Evolutionary conservation across 345 rosid genomes (phyloP).

Genomic region (Pistacia atlantica): DNA sequence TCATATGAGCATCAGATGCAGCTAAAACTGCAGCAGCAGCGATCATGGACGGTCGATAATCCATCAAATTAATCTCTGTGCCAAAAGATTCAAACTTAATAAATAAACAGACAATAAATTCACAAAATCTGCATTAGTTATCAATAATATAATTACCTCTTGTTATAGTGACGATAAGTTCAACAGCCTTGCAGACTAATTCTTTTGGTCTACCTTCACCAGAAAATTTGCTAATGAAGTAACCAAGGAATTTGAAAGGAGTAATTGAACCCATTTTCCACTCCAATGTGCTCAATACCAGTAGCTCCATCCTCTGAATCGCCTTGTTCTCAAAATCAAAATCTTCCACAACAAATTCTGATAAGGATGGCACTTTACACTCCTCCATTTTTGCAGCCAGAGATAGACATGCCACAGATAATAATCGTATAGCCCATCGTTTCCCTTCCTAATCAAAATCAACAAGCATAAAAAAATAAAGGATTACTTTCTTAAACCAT

Average conservation of each 20-base stretch:
- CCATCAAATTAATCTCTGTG: slow-evolving; percentile 62
- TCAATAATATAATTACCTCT: slow-evolving; percentile 48
- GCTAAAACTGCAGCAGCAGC: slow-evolving; percentile 79
- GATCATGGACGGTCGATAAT: slow-evolving; percentile 66
- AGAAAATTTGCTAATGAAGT: slow-evolving; percentile 50
- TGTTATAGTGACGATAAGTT: slow-evolving; percentile 45
- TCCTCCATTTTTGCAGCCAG: slow-evolving; percentile 93
- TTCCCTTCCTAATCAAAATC: slow-evolving; percentile 55
- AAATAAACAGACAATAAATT: neutral
- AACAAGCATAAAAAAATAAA: neutral
- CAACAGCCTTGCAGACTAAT: slow-evolving; percentile 44
- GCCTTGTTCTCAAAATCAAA: slow-evolving; percentile 50
- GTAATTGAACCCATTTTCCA: slow-evolving; percentile 76
- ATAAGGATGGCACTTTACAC: slow-evolving; percentile 53
- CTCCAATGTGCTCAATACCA: slow-evolving; percentile 66
- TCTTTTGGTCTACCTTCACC: slow-evolving; percentile 35
- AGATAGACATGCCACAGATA: slow-evolving; percentile 77
- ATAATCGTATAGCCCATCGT: slow-evolving; percentile 67
- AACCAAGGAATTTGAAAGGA: slow-evolving; percentile 71
- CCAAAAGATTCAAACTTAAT: slow-evolving; percentile 6
- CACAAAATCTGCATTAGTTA: neutral
- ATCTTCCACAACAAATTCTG: slow-evolving; percentile 53
- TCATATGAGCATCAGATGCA: slow-evolving; percentile 50
- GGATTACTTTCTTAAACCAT: neutral
- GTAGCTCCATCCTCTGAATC: slow-evolving; percentile 67